A percentile compares a stretch with the other conserved stretches of the same genome.
Conservation (phyloP, 176 grass and related monocot species). For the Aegilops bicornis region DNA sequence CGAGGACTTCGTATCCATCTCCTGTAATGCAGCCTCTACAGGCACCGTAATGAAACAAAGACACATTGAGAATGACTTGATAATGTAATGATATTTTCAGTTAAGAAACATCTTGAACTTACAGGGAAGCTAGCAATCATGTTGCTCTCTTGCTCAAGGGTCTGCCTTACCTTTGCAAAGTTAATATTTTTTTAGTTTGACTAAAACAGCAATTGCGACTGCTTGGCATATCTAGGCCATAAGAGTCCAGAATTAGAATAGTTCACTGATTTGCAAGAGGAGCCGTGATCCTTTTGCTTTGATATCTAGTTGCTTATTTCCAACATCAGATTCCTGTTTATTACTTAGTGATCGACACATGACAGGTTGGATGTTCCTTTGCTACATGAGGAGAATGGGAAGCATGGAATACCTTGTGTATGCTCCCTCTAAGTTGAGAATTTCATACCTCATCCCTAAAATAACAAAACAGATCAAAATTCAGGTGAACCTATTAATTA, state of each 20-base stretch:
- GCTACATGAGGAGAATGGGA: too few species aligned
- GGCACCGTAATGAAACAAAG: constrained; percentile 10
- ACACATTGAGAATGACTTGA: neutral
- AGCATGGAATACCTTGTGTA: too few species aligned
- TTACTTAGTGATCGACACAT: constrained; percentile 2
- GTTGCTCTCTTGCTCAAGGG: constrained; percentile 52
- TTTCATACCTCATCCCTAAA: too few species aligned
- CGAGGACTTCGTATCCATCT: constrained; percentile 65
- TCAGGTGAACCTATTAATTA: neutral
- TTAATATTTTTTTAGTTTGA: constrained; percentile 21
- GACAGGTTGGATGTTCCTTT: neutral
- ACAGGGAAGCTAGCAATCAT: constrained; percentile 51
- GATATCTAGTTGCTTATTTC: constrained; percentile 51
- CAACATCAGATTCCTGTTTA: constrained; percentile 41
- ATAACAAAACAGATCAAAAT: too few species aligned
- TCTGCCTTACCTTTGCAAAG: constrained; percentile 55
- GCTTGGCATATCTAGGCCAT: neutral
- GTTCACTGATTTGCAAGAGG: constrained; percentile 45
- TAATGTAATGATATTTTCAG: neutral
- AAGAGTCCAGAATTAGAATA: constrained; percentile 31
- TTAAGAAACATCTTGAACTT: constrained; percentile 19
- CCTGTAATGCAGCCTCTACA: constrained; percentile 59
- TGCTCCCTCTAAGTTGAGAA: neutral
- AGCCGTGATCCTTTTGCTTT: constrained; percentile 56
- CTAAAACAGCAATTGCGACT: neutral